Conservation (phyloP, 2,329 filamentous ascomycete species). For the Aspergillus phoenicis region DNA sequence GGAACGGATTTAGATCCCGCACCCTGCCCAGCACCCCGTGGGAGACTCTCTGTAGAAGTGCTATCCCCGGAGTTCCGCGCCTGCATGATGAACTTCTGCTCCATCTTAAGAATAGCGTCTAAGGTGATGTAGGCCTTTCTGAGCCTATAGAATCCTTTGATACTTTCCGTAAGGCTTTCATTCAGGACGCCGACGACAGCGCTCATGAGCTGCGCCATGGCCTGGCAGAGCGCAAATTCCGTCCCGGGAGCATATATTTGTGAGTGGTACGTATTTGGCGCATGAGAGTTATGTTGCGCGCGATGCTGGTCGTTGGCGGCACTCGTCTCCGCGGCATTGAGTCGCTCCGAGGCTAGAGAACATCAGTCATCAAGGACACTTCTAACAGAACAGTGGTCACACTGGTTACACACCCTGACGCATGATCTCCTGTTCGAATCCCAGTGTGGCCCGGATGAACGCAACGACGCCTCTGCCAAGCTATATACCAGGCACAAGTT, state of each 20-base stretch:
- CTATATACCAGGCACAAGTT: conserved; percentile 41
- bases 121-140: conserved; percentile 84
- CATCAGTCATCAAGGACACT: conserved; percentile 21
- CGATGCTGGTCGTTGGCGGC: conserved; percentile 76
- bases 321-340: conserved; percentile 74
- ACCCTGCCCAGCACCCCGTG: conserved; percentile 3
- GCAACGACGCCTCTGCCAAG: conserved; percentile 78
- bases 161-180: conserved; percentile 86
- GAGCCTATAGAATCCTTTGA: conserved; percentile 90
- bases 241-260: conserved; percentile 78
- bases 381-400: conserved; percentile 17
- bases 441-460: conserved; percentile 83
- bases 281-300: conserved; percentile 65
- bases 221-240: conserved; percentile 82
- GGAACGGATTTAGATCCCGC: conserved; percentile 20
- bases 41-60: conserved; percentile 13
- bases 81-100: conserved; percentile 62
- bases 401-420: conserved; percentile 59
- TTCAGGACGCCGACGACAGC: conserved; percentile 88
- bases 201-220: conserved; percentile 84
- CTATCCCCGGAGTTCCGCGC: conserved; percentile 19
- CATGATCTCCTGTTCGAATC: conserved; percentile 92
- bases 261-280: conserved; percentile 56
- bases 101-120: conserved; percentile 74
- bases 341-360: conserved; percentile 63